These are phyloP conservation scores for Alopecurus myosuroides DNA, from an alignment of 176 grass and related monocot genomes.

Conservation along the genomic window DNA sequence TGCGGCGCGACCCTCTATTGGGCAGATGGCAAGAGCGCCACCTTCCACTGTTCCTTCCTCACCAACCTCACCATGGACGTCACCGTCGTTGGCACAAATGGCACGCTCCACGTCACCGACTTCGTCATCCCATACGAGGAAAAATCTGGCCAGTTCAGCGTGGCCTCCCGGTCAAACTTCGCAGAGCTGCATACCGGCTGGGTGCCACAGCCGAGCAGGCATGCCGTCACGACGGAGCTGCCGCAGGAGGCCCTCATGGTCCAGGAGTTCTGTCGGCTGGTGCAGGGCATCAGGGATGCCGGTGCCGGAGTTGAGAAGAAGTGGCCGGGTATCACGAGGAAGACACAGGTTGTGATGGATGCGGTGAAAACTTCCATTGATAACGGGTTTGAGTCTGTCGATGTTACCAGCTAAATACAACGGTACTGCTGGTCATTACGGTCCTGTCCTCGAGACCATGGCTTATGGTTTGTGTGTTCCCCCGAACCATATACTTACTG, in stretches of 20 bases:
- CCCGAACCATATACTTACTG: neutral
- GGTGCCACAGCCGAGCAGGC: conserved; percentile 49
- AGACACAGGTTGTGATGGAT: conserved; percentile 73
- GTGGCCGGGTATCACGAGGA: conserved; percentile 58
- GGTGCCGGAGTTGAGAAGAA: conserved; percentile 43
- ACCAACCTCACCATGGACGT: conserved; percentile 57
- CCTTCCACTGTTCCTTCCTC: conserved; percentile 66
- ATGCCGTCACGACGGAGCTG: conserved; percentile 35
- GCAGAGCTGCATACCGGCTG: conserved; percentile 36
- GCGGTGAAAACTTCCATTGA: conserved; percentile 66
- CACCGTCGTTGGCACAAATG: conserved; percentile 48
- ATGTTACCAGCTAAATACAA: conserved; percentile 31
- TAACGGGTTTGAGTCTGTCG: conserved; percentile 36
- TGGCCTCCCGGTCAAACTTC: conserved; percentile 41
- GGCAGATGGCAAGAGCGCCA: conserved; percentile 44
- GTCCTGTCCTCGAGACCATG: neutral
- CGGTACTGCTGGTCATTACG: no score
- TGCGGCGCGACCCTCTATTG: conserved; percentile 57
- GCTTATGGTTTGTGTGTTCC: neutral
- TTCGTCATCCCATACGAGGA: conserved; percentile 72
- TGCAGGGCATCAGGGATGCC: conserved; percentile 39
- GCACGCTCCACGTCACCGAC: conserved; percentile 53
- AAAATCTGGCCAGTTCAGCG: conserved; percentile 22
- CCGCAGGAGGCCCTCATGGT: conserved; percentile 77
- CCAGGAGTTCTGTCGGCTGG: conserved; percentile 56